Evolutionary conservation across 495 filamentous ascomycete genomes (phyloP).

Genomic region (Aspergillus cavernicola): DNA sequence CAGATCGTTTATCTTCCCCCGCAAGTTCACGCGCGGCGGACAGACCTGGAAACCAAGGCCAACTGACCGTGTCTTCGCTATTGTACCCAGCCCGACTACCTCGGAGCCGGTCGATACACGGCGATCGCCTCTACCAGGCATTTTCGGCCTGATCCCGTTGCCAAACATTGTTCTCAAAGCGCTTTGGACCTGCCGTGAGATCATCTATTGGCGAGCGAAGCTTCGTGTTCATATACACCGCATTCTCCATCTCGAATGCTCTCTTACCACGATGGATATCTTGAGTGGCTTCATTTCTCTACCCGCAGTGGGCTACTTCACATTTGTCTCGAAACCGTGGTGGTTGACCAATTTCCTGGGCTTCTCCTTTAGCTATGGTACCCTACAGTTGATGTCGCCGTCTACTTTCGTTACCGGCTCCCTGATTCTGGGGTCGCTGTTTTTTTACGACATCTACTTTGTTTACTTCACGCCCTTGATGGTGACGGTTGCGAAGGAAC

Average conservation of each 20-base stretch:
- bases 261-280: constrained; percentile 52
- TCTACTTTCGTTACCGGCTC: constrained; percentile 83
- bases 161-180: constrained; percentile 23
- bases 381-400: constrained; percentile 81
- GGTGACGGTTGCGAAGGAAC: constrained; percentile 86
- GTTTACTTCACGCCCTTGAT: constrained; percentile 97
- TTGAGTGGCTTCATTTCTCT: constrained; percentile 58
- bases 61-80: constrained; percentile 29
- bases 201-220: constrained; percentile 46
- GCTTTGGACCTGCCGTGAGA: constrained; percentile 48
- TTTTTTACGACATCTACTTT: constrained; percentile 94
- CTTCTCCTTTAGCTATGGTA: constrained; percentile 77
- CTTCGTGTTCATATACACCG: constrained; percentile 43
- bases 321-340: constrained; percentile 68
- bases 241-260: constrained; percentile 39
- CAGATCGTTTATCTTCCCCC: constrained; percentile 71
- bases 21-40: constrained; percentile 36
- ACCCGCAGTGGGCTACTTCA: constrained; percentile 60
- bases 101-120: constrained; percentile 17
- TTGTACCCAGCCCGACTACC: constrained; percentile 4
- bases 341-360: constrained; percentile 84
- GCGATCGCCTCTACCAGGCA: constrained; percentile 51
- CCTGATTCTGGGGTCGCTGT: constrained; percentile 71
- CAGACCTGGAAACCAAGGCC: constrained; percentile 36
- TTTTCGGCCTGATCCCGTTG: constrained; percentile 42